A percentile compares a stretch with the other conserved stretches of the same genome.
Evolutionary conservation across 192 early-diverging fungal species (phyloP).

Genomic region (Coemansia guatemalensis): DNA sequence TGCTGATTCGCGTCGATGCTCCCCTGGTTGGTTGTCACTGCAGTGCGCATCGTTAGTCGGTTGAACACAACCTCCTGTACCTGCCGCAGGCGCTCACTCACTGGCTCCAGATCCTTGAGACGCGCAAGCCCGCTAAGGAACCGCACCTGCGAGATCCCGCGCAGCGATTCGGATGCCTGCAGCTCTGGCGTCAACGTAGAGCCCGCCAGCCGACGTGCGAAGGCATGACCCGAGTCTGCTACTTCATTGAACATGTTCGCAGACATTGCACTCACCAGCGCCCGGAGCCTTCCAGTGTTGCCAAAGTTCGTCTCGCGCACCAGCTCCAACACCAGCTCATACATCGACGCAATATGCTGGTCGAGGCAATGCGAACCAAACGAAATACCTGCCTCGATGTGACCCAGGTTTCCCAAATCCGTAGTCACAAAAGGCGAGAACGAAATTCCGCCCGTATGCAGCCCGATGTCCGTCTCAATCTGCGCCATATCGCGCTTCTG

Average conservation of each 20-base stretch:
- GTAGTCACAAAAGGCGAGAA: conserved; percentile 66
- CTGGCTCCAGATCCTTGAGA: conserved; percentile 58
- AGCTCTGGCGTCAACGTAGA: conserved; percentile 62
- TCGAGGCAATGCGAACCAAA: conserved; percentile 69
- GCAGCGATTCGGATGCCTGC: conserved; percentile 47
- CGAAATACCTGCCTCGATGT: conserved; percentile 65
- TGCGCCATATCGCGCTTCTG: conserved; percentile 65
- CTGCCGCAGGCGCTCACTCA: conserved; percentile 58
- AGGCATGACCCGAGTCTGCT: conserved; percentile 78
- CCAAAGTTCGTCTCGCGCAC: conserved; percentile 70
- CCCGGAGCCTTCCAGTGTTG: conserved; percentile 68
- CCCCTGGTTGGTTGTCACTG: conserved; percentile 36
- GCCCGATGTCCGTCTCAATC: conserved; percentile 84
- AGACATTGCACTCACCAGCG: conserved; percentile 72
- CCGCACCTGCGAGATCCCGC: conserved; percentile 68
- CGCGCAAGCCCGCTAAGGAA: conserved; percentile 77
- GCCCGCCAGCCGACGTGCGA: conserved; percentile 71
- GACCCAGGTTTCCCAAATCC: conserved; percentile 61
- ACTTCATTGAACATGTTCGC: conserved; percentile 75
- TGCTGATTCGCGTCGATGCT: conserved; percentile 34
- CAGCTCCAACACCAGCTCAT: conserved; percentile 70
- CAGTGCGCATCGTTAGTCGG: conserved; percentile 38
- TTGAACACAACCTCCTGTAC: conserved; percentile 52
- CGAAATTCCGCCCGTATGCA: conserved; percentile 83
- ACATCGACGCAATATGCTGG: conserved; percentile 73